Evolutionary conservation across 1,284 basidiomycete genomes (phyloP), one percentile per base, ranked within the genome.

Genomic region (Cryptococcus hybrid): DNA sequence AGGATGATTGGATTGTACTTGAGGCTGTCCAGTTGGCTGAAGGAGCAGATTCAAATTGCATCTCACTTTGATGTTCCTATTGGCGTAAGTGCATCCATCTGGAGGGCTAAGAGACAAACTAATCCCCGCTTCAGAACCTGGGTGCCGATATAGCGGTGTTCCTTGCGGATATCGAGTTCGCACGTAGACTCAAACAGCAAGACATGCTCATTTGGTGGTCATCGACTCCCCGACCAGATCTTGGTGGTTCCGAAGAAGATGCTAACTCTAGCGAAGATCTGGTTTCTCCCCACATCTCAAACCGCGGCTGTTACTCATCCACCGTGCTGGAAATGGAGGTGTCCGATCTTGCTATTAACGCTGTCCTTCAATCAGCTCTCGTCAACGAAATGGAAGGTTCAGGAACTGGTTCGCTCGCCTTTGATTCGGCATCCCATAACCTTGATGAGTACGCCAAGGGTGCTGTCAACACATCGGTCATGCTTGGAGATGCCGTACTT

Each of bases 171-270:
- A 83, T 99, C 58, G 90, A 88, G 64, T 95, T 97, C 71, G 90
- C 95, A 0, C 86, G 94, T 5, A 85, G 90, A 24, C 80, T 99
- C 47, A 81, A 86, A 52, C 86, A 87, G 55, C 90, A 96, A 63
- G 96, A 99, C 70, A 87, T 91, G 75, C 81, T 98, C 2, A 81
- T 99, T 1, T 99, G 96, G 96, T 99, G 96, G 96, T 95, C 95
- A 3, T 84, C 88, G 0, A 85, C 87, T 3, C 86, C 89, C 39
- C 84, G 84, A n/a, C 94, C 96, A 3, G 96, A 99, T 77, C 82
- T 99, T 0, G 96, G 96, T 45, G 96, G 96, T 2, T 84, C 88
- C 50, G 93, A 99, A 73, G 86, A 91, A 51, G 96, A 99, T 74
- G 83, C 84, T 45, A 84, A 89, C 51, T 84, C 85, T 1, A 69